phyloP scores from a whole-genome alignment of 2,329 filamentous ascomycete species.

The Seiridium cupressi region DNA sequence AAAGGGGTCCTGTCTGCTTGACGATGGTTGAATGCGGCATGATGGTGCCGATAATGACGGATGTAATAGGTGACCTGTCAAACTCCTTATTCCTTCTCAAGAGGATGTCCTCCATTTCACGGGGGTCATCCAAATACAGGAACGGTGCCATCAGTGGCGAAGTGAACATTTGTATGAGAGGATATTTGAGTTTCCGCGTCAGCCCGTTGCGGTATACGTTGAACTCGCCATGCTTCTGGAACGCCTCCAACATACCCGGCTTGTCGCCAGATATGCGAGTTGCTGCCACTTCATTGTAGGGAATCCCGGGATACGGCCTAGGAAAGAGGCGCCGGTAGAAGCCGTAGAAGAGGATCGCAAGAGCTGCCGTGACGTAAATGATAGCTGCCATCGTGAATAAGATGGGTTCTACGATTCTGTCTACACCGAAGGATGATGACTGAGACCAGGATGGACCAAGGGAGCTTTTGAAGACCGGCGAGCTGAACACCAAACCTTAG shows the following conservation, averaged over 20 bases:
- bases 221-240: constrained; percentile 1
- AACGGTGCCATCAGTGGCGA: constrained; percentile 12
- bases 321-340: constrained; percentile 7
- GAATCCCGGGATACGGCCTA: constrained; percentile 12
- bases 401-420: too few relatives aligned
- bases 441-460: too few relatives aligned
- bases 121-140: constrained; percentile 13
- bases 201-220: background rate
- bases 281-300: constrained; percentile 11
- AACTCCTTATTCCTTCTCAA: constrained; percentile 14
- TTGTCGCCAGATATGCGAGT: constrained; percentile 12
- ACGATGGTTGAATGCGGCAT: constrained; percentile 11
- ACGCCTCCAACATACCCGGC: constrained; percentile 10
- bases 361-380: background rate
- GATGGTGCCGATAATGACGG: background rate
- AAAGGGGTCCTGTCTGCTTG: constrained; percentile 8
- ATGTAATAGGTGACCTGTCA: constrained; percentile 5
- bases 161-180: constrained; percentile 13
- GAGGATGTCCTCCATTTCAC: constrained; percentile 12
- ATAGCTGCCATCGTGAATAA: background rate
- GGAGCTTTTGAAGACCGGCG: too few relatives aligned
- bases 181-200: constrained; percentile 7
- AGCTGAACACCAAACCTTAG: too few relatives aligned
- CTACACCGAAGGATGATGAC: too few relatives aligned
- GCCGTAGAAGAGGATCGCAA: background rate